A percentile compares a stretch with the other conserved stretches of the same genome.
Conservation (phyloP, 139 green algal genomes). For the Nannochloris sp. region DNA sequence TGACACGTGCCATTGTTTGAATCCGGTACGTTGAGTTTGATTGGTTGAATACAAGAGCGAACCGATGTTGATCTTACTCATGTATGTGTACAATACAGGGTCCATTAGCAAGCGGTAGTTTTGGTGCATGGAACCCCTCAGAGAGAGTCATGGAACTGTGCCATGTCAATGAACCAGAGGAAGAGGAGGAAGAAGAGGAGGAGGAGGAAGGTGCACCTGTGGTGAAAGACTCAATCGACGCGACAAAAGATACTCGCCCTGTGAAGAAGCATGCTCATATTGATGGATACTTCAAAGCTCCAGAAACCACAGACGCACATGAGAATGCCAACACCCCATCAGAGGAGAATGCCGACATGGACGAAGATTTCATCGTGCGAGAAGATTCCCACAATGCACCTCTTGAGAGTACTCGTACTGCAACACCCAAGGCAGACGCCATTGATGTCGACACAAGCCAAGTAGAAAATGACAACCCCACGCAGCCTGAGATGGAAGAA, state of each 20-base stretch:
- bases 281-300: constrained; percentile 5
- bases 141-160: constrained; percentile 41
- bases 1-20: constrained; percentile 57
- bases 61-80: not conserved
- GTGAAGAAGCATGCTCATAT: too few species aligned
- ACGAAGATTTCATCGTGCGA: not conserved
- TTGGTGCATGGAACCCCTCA: constrained; percentile 52
- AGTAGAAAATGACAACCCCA: too few species aligned
- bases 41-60: not conserved
- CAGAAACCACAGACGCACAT: not conserved
- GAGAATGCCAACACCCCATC: not conserved
- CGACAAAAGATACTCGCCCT: too few species aligned
- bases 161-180: constrained; percentile 23
- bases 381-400: too few species aligned
- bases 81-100: constrained; percentile 16
- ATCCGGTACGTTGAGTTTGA: constrained; percentile 40
- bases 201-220: not conserved
- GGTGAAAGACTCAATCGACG: too few species aligned
- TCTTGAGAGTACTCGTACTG: too few species aligned
- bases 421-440: too few species aligned
- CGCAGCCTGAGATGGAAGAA: too few species aligned
- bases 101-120: constrained; percentile 50
- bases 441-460: too few species aligned
- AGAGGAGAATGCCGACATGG: not conserved
- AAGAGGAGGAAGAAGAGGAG: constrained; percentile 12